These are phyloP conservation scores for Penicillium canescens DNA, from an alignment of 495 filamentous ascomycete genomes.

Conservation along the genomic window DNA sequence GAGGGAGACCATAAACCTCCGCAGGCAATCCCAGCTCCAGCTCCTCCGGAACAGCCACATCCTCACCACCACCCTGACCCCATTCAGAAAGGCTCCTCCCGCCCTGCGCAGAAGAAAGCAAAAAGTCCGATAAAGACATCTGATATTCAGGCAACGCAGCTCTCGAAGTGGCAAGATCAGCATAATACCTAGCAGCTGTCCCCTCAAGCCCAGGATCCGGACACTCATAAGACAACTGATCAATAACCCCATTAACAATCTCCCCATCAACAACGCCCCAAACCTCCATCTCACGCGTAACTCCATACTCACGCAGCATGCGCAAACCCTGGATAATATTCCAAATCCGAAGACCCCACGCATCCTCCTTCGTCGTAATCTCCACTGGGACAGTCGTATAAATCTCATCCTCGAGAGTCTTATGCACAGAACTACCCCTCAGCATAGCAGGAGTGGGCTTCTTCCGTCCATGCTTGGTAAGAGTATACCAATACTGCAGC, in stretches of 20 bases:
- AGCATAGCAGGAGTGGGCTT: constrained; percentile 80
- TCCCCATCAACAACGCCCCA: constrained; percentile 86
- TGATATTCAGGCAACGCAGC: constrained; percentile 51
- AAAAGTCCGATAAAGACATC: constrained; percentile 52
- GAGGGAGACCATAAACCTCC: constrained; percentile 31
- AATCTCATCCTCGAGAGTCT: constrained; percentile 81
- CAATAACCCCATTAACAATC: constrained; percentile 86
- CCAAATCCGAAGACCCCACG: constrained; percentile 81
- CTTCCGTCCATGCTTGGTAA: constrained; percentile 75
- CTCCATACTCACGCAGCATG: constrained; percentile 70
- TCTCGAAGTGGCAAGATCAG: constrained; percentile 32
- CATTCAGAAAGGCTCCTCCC: constrained; percentile 39
- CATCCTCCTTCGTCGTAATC: constrained; percentile 75
- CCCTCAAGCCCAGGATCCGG: constrained; percentile 71
- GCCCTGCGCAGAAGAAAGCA: constrained; percentile 43
- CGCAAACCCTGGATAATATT: constrained; percentile 87
- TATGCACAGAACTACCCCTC: constrained; percentile 73
- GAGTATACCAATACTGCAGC: constrained; percentile 84
- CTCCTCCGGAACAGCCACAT: constrained; percentile 1
- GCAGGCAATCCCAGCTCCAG: constrained; percentile 14
- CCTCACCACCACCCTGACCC: constrained; percentile 9
- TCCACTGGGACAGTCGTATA: constrained; percentile 73
- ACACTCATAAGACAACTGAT: constrained; percentile 77
- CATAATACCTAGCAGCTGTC: constrained; percentile 37
- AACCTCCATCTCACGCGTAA: constrained; percentile 89